These are phyloP conservation scores for Apiospora saccharicola DNA, from an alignment of 2,329 filamentous ascomycete species.

Conservation along the genomic window DNA sequence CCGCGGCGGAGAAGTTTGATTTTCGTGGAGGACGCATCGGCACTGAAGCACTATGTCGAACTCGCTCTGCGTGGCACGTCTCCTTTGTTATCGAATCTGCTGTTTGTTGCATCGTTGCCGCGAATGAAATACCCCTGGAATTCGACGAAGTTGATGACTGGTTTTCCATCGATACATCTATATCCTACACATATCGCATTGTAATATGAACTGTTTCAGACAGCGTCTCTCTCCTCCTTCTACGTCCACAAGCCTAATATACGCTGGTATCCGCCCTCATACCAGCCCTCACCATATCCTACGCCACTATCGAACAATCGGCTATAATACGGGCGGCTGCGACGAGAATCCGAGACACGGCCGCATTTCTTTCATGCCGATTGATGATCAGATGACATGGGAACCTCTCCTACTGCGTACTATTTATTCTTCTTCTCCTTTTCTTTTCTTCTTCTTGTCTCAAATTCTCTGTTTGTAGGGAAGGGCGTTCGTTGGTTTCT, in stretches of 20 bases:
- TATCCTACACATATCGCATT: slow-evolving; percentile 22
- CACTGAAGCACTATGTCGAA: slow-evolving; percentile 15
- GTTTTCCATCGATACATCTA: slow-evolving; percentile 18
- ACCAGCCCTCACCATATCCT: not conserved
- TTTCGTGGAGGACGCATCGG: slow-evolving; percentile 3
- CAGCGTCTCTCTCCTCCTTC: slow-evolving; percentile 16
- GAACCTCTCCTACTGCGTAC: not conserved
- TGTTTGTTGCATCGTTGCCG: slow-evolving; percentile 18
- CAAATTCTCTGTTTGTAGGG: slow-evolving; percentile 7
- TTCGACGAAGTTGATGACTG: slow-evolving; percentile 21
- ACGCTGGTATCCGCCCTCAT: slow-evolving; percentile 13
- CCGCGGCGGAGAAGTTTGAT: slow-evolving; percentile 60
- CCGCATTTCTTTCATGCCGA: slow-evolving; percentile 14
- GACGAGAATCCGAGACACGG: slow-evolving; percentile 18
- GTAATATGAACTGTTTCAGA: slow-evolving; percentile 20
- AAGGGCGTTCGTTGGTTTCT: slow-evolving; percentile 15
- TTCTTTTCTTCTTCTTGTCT: not conserved
- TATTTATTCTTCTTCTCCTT: not conserved
- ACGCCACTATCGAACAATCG: slow-evolving; percentile 11
- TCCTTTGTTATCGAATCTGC: slow-evolving; percentile 15
- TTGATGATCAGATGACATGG: slow-evolving; percentile 19
- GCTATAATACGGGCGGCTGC: slow-evolving; percentile 16
- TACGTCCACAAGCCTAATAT: slow-evolving; percentile 22
- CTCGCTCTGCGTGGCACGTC: not conserved
- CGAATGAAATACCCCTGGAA: slow-evolving; percentile 21